A percentile compares a stretch with the other conserved stretches of the same genome.
These are phyloP conservation scores for Verticillium zaregamsianum DNA, from an alignment of 2,329 filamentous ascomycete species.

Conservation along the genomic window DNA sequence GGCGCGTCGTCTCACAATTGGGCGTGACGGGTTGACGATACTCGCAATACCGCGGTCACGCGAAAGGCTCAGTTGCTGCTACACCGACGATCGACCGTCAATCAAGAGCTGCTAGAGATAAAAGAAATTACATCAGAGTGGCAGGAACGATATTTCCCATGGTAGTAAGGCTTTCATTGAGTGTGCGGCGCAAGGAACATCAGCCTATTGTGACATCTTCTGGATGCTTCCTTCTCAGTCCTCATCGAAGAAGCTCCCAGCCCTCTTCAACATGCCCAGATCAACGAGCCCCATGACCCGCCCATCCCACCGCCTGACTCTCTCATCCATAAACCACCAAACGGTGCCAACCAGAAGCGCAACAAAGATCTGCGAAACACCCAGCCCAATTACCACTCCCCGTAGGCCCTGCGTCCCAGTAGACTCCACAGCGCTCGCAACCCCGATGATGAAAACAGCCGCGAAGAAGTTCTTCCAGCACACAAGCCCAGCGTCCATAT, in stretches of 20 bases:
- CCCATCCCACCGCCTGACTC: constrained; percentile 39
- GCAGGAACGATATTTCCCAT: background rate
- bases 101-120: no score
- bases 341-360: constrained; percentile 24
- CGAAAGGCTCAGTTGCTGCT: background rate
- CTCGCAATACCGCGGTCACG: background rate
- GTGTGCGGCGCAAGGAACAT: background rate
- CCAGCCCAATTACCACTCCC: constrained; percentile 34
- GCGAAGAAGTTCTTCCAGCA: constrained; percentile 35
- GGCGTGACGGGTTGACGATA: background rate
- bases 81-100: no score
- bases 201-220: background rate
- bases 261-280: constrained; percentile 35
- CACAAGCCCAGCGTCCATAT: constrained; percentile 41
- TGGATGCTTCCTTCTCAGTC: constrained; percentile 18
- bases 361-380: constrained; percentile 35
- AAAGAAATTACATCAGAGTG: background rate
- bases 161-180: background rate
- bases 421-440: constrained; percentile 29
- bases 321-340: constrained; percentile 39
- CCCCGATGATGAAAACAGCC: constrained; percentile 37
- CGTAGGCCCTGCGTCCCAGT: constrained; percentile 27
- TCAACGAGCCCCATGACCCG: constrained; percentile 43
- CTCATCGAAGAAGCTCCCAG: constrained; percentile 41
- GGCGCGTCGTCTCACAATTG: no score